Evolutionary conservation across 2,329 filamentous ascomycete species (phyloP).

Genomic region (Cordyceps farinosa): DNA sequence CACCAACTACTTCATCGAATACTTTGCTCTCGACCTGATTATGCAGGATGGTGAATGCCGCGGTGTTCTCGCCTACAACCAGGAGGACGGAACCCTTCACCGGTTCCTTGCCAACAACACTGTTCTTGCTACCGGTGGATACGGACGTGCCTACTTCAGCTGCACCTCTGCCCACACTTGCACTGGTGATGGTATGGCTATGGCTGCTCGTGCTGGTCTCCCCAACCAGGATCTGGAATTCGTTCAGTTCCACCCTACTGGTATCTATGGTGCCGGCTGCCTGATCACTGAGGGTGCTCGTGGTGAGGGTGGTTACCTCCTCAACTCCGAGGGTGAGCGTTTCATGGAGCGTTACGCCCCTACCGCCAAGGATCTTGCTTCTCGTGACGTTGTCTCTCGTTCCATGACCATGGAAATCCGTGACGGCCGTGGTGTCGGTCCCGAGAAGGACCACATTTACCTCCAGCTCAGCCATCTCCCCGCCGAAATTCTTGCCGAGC

Average conservation of each 20-base stretch:
- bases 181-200: conserved; percentile 98
- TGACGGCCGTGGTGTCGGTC: conserved; percentile 92
- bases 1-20: conserved; percentile 99
- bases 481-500: conserved; percentile 86
- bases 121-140: conserved; percentile 93
- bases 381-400: conserved; percentile 91
- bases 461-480: conserved; percentile 96
- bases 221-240: conserved; percentile 99
- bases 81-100: conserved; percentile 97
- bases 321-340: conserved; percentile 96
- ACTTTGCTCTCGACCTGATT: conserved; percentile 93
- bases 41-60: conserved; percentile 98
- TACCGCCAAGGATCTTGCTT: conserved; percentile 95
- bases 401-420: conserved; percentile 99
- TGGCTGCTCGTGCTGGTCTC: conserved; percentile 95
- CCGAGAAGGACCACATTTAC: conserved; percentile 98
- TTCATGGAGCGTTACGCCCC: conserved; percentile 99
- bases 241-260: conserved; percentile 98
- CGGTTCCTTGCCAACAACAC: conserved; percentile 96
- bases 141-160: conserved; percentile 96
- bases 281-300: conserved; percentile 97
- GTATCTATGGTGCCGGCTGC: conserved; percentile 97
- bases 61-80: conserved; percentile 95
- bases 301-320: conserved; percentile 95
- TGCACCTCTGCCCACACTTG: conserved; percentile 98